Conservation (phyloP, 441 rosid genomes). For the Pelargonium cotyledonis region DNA sequence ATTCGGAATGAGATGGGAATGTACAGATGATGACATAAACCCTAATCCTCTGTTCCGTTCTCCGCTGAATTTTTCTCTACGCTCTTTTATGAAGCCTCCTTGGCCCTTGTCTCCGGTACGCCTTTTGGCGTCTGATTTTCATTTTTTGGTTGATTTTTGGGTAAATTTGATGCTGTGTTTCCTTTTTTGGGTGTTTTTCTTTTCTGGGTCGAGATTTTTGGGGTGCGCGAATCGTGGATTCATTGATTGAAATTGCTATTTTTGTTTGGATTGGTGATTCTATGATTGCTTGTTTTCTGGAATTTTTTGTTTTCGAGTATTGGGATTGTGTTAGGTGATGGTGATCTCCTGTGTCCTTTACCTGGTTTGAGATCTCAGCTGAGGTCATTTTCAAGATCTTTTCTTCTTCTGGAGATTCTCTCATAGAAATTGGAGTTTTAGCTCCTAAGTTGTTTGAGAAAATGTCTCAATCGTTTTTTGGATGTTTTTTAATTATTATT, state of each 20-base stretch:
- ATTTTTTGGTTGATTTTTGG: not conserved
- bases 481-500: not conserved
- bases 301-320: conserved; percentile 15
- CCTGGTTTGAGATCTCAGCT: conserved; percentile 41
- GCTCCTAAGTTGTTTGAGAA: not conserved
- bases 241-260: not conserved
- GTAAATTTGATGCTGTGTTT: not conserved
- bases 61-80: conserved; percentile 14
- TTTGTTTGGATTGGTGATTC: not conserved
- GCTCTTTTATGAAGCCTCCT: conserved; percentile 46
- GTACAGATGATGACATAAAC: conserved; percentile 15
- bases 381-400: conserved; percentile 32
- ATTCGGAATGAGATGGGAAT: conserved; percentile 7
- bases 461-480: not conserved
- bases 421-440: not conserved
- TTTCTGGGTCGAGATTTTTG: not conserved
- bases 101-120: conserved; percentile 38
- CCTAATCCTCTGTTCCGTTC: conserved; percentile 11
- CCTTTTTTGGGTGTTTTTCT: not conserved
- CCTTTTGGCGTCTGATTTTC: not conserved
- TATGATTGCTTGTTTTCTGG: conserved; percentile 11
- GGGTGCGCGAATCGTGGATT: not conserved
- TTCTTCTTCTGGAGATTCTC: not conserved
- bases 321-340: conserved; percentile 18
- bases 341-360: conserved; percentile 21